Evolutionary conservation across 2,329 filamentous ascomycete species (phyloP), one percentile per base, ranked within the genome.

Genomic region (Fusarium nodosum): DNA sequence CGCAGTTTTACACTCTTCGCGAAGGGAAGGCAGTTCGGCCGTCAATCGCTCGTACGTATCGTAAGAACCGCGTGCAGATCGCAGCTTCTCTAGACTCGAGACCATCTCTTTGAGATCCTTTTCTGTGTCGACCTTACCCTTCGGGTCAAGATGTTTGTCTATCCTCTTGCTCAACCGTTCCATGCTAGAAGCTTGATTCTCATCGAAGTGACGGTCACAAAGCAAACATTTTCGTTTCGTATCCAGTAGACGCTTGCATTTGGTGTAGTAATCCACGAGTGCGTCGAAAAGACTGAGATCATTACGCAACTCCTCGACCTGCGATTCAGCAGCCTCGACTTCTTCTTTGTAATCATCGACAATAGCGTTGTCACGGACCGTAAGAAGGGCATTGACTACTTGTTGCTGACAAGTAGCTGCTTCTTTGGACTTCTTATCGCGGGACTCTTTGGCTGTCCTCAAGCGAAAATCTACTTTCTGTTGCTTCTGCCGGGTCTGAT

Each of bases 381-480:
- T 74, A 55, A 78, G 78, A 26, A 90, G 82, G 20, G 83, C 86
- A 12, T 76, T 74, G 26, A 87, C 69, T 0, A 90, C 87, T 15
- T 81, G 85, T 38, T 86, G 81, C 63, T 92, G 87, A 75, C 88
- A 91, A 31, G 82, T 82, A 38, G 87, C 82, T 42, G 88, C 82
- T 61, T 94, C 91, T 31, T 85, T 81, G 16, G 86, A 83, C 70
- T 90, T 90, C 75, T 88, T 87, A 69, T 86, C 88, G 28, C 91
- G 82, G 15, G 87, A 87, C n/a, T 89, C 88, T 45, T 88, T 88
- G 26, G 86, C 81, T 47, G 84, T 90, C 46, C 88, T 90, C 34
- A 97, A 82, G 73, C 88, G 90, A 78, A 89, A 93, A 65, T 94
- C 91, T 13, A 93, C 81, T 69, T 94, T 91, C 74, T 93, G 91